These are phyloP conservation scores for Rhizopogon sp. DNA, from an alignment of 768 basidiomycete species.

Conservation along the genomic window DNA sequence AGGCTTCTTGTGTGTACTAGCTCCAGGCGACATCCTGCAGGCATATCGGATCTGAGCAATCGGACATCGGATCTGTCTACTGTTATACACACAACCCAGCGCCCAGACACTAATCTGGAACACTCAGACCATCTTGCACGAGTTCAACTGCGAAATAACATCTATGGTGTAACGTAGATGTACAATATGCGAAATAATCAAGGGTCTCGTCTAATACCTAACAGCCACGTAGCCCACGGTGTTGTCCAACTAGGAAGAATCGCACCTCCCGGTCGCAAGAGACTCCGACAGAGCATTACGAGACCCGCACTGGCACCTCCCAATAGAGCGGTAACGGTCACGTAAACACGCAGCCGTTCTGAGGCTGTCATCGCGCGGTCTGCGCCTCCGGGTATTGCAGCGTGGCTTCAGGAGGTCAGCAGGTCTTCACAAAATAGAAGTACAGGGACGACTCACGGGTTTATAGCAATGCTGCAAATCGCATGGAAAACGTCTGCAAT, in stretches of 20 bases:
- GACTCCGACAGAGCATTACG: conserved; percentile 64
- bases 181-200: conserved; percentile 13
- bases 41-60: conserved; percentile 31
- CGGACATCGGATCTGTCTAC: conserved; percentile 28
- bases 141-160: not conserved
- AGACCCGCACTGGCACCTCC: conserved; percentile 73
- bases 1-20: conserved; percentile 6
- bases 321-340: conserved; percentile 66
- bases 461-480: conserved; percentile 79
- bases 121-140: not conserved
- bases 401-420: conserved; percentile 36
- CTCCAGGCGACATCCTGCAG: conserved; percentile 29
- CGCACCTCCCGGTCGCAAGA: conserved; percentile 56
- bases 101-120: not conserved
- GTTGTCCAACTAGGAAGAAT: conserved; percentile 49
- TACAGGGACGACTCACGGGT: conserved; percentile 57
- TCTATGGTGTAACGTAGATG: conserved; percentile 11
- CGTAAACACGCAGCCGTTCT: conserved; percentile 64
- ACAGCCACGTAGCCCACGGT: conserved; percentile 63
- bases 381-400: conserved; percentile 77
- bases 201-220: conserved; percentile 41
- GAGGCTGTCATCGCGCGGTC: conserved; percentile 72
- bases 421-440: conserved; percentile 2
- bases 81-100: conserved; percentile 1
- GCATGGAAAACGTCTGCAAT: conserved; percentile 85